These are phyloP conservation scores for Candida smagusa DNA, from an alignment of 1,139 yeast genomes.

Conservation along the genomic window DNA sequence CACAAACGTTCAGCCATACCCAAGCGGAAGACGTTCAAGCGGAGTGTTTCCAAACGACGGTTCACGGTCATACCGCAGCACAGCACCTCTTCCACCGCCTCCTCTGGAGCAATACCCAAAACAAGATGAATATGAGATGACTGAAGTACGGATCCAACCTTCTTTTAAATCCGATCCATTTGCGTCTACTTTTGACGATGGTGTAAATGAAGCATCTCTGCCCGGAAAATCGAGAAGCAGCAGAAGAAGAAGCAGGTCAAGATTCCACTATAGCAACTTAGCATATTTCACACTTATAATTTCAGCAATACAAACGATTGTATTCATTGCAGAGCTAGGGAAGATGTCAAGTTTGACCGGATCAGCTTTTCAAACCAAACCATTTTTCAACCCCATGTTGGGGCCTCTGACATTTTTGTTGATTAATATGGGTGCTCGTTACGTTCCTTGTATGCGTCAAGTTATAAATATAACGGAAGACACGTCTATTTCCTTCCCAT, in stretches of 20 bases:
- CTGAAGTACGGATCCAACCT: not conserved
- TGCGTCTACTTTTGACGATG: not conserved
- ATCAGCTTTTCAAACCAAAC: slow-evolving; percentile 65
- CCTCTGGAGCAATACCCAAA: not conserved
- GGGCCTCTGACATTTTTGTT: slow-evolving; percentile 73
- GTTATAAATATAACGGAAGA: slow-evolving; percentile 51
- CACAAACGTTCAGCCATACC: no score
- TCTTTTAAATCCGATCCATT: not conserved
- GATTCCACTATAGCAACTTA: slow-evolving; percentile 42
- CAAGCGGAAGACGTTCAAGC: no score
- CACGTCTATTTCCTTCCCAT: slow-evolving; percentile 51
- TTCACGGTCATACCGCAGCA: no score
- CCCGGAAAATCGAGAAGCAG: not conserved
- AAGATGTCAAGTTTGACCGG: slow-evolving; percentile 62
- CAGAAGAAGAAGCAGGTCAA: slow-evolving; percentile 17
- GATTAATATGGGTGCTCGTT: slow-evolving; percentile 70
- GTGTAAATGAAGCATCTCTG: not conserved
- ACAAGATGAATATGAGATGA: not conserved
- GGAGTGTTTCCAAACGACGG: no score
- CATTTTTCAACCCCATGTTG: slow-evolving; percentile 75
- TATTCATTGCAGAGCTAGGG: slow-evolving; percentile 67
- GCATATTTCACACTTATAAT: slow-evolving; percentile 48
- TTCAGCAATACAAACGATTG: slow-evolving; percentile 51
- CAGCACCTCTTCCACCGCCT: no score
- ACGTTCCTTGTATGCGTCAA: slow-evolving; percentile 67